A percentile compares a stretch with the other conserved stretches of the same genome.
Evolutionary conservation across 2,329 filamentous ascomycete species (phyloP).

Genomic region (Colletotrichum agaves): DNA sequence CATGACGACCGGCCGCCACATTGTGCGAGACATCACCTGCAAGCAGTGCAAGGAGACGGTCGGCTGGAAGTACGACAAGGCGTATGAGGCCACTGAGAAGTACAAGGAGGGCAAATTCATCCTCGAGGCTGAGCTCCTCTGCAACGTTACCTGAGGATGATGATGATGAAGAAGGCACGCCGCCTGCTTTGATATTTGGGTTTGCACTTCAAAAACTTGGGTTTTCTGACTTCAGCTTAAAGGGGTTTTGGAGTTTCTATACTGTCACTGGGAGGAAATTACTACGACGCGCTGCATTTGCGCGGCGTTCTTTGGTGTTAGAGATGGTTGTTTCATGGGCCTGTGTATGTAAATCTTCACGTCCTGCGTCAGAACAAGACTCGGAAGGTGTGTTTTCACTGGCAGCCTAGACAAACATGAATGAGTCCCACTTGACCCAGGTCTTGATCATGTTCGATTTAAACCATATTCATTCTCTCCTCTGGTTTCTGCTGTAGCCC

Average conservation of each 20-base stretch:
- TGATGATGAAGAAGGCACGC: not conserved
- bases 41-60: conserved; percentile 92
- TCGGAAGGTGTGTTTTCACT: too few relatives aligned
- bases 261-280: not conserved
- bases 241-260: not conserved
- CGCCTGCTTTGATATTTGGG: not conserved
- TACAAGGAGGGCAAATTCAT: conserved; percentile 99
- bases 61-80: conserved; percentile 99
- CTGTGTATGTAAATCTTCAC: not conserved
- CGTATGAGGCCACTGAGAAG: conserved; percentile 90
- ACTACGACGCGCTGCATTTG: not conserved
- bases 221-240: not conserved
- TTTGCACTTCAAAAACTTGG: not conserved
- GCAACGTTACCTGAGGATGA: conserved; percentile 71
- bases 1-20: conserved; percentile 96
- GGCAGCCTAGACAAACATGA: too few relatives aligned
- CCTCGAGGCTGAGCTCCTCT: conserved; percentile 89
- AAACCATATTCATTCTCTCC: too few relatives aligned
- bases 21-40: conserved; percentile 93
- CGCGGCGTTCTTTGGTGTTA: conserved; percentile 1
- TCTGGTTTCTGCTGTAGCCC: too few relatives aligned
- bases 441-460: too few relatives aligned
- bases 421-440: too few relatives aligned
- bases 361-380: not conserved
- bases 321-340: not conserved